phyloP scores from a whole-genome alignment of 495 filamentous ascomycete species.

The Lindgomyces ingoldianus region DNA sequence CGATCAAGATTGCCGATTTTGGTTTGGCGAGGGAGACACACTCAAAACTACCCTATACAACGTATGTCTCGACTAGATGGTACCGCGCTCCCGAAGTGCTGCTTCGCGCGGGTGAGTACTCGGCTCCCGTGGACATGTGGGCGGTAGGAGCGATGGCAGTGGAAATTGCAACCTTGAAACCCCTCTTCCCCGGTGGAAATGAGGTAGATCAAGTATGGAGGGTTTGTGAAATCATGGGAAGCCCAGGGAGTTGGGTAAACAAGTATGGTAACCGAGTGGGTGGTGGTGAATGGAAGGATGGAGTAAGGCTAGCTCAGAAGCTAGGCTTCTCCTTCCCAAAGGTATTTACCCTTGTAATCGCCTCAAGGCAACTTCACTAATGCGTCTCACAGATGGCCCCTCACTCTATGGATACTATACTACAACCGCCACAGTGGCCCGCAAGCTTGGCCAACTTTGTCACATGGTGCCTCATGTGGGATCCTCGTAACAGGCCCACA shows the following conservation, averaged over 20 bases:
- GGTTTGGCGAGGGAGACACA: conserved; percentile 96
- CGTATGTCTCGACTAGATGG: conserved; percentile 98
- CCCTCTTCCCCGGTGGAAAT: conserved; percentile 94
- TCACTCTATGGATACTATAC: conserved; percentile 92
- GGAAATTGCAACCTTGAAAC: conserved; percentile 95
- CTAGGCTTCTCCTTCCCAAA: conserved; percentile 98
- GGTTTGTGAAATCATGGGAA: conserved; percentile 99
- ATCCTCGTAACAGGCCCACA: conserved; percentile 91
- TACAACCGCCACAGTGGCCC: conserved; percentile 90
- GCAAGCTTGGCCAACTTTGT: conserved; percentile 85
- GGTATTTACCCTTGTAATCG: conserved; percentile 45
- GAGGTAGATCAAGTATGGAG: conserved; percentile 99
- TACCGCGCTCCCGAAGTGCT: conserved; percentile 97
- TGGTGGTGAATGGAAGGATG: conserved; percentile 97
- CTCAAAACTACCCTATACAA: conserved; percentile 94
- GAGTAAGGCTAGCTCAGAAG: conserved; percentile 87
- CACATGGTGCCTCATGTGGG: conserved; percentile 99
- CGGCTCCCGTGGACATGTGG: conserved; percentile 98
- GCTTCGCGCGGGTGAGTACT: conserved; percentile 93
- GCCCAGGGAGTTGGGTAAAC: conserved; percentile 96
- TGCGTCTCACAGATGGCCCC: conserved; percentile 76
- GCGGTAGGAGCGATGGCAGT: conserved; percentile 99
- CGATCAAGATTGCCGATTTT: conserved; percentile 99
- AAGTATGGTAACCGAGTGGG: conserved; percentile 84
- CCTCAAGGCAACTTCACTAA: conserved; percentile 25